Conservation (phyloP, 2,329 filamentous ascomycete species). For the Hypoxylon sp. region DNA sequence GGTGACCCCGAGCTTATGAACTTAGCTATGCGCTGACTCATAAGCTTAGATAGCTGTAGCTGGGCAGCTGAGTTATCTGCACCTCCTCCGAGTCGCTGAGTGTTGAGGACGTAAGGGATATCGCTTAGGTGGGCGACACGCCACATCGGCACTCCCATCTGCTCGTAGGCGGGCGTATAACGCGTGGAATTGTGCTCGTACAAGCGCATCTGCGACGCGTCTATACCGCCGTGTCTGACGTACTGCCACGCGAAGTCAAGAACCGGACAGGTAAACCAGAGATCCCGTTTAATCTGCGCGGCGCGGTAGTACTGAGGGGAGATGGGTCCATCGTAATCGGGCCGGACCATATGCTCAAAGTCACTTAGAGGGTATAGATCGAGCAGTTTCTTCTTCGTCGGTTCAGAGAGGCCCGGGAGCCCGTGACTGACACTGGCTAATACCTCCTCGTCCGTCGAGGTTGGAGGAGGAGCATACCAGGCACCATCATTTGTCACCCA, state of each 20-base stretch:
- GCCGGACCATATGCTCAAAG: conserved; percentile 23
- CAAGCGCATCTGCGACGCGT: conserved; percentile 32
- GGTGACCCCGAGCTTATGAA: conserved; percentile 21
- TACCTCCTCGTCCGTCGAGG: conserved; percentile 34
- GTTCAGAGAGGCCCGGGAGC: conserved; percentile 23
- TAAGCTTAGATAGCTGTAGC: conserved; percentile 17
- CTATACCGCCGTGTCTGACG: conserved; percentile 29
- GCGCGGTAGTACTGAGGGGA: conserved; percentile 47
- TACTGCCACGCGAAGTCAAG: conserved; percentile 47
- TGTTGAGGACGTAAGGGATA: conserved; percentile 46
- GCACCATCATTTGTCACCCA: conserved; percentile 38
- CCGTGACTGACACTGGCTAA: conserved; percentile 32
- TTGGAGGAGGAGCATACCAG: conserved; percentile 31
- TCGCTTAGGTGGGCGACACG: conserved; percentile 46
- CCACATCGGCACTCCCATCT: conserved; percentile 47
- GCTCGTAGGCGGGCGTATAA: conserved; percentile 38
- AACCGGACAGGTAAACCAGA: conserved; percentile 46
- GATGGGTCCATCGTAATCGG: conserved; percentile 24
- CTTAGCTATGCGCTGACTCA: conserved; percentile 21
- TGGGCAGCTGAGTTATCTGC: conserved; percentile 37
- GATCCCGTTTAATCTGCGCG: conserved; percentile 45
- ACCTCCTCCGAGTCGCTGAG: conserved; percentile 36
- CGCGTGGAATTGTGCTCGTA: conserved; percentile 45
- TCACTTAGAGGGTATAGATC: conserved; percentile 27
- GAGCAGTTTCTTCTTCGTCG: conserved; percentile 15